These are phyloP conservation scores for Pelagophyceae sp. DNA, from an alignment of 352 stramenopile species.

Conservation along the genomic window DNA sequence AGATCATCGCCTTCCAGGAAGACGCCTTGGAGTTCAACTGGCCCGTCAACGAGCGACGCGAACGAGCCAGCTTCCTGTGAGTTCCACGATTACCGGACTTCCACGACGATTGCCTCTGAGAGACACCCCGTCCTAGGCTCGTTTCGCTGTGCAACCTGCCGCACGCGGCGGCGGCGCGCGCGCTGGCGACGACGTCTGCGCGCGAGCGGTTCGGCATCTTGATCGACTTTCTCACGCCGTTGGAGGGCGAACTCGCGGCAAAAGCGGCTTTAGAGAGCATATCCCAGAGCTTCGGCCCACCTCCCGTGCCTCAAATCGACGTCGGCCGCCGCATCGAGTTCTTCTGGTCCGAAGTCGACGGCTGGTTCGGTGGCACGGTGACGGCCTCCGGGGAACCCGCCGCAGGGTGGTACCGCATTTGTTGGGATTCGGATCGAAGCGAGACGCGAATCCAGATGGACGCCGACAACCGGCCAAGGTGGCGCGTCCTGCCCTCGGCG, in stretches of 20 bases:
- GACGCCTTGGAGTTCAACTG: not conserved
- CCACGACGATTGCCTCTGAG: too few relatives aligned
- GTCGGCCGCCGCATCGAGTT: not conserved
- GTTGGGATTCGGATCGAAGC: not conserved
- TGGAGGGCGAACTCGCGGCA: not conserved
- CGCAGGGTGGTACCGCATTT: not conserved
- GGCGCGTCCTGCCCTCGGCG: not conserved
- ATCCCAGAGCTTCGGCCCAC: too few relatives aligned
- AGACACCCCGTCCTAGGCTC: too few relatives aligned
- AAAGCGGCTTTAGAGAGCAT: not conserved
- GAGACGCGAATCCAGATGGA: conserved; percentile 6
- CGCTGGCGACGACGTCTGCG: not conserved
- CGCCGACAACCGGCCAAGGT: not conserved
- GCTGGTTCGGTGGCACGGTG: conserved; percentile 5
- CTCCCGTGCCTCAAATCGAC: too few relatives aligned
- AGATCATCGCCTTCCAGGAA: not conserved
- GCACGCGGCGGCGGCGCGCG: not conserved
- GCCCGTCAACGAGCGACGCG: not conserved
- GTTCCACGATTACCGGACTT: too few relatives aligned
- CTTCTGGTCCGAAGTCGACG: conserved; percentile 14
- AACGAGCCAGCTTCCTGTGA: not conserved
- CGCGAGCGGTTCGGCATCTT: not conserved
- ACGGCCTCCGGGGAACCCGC: not conserved
- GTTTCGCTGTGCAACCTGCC: not conserved
- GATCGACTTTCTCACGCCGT: not conserved